Evolutionary conservation across 345 rosid genomes (phyloP).

Genomic region (Eucalyptus camaldulensis): DNA sequence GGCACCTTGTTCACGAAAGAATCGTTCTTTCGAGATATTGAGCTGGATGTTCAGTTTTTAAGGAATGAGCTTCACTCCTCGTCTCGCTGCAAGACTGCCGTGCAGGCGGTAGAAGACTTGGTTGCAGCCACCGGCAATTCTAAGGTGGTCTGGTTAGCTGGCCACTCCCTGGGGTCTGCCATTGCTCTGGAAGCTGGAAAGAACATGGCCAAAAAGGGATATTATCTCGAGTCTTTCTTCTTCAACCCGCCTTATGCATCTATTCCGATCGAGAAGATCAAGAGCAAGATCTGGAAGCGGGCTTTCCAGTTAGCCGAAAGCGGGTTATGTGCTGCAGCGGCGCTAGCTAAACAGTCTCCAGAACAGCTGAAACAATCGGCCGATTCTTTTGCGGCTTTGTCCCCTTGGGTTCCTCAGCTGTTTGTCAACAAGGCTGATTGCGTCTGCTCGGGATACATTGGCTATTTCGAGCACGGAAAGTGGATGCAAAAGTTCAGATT

Average conservation of each 20-base stretch:
- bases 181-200: slow-evolving; percentile 72
- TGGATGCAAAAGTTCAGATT: too few species aligned
- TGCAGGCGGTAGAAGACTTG: slow-evolving; percentile 55
- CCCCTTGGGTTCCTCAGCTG: slow-evolving; percentile 57
- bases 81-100: slow-evolving; percentile 60
- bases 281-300: slow-evolving; percentile 18
- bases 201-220: slow-evolving; percentile 52
- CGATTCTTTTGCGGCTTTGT: slow-evolving; percentile 36
- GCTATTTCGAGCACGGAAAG: slow-evolving; percentile 45
- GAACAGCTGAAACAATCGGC: slow-evolving; percentile 8
- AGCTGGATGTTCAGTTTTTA: slow-evolving; percentile 47
- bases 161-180: slow-evolving; percentile 89
- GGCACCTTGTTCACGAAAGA: slow-evolving; percentile 63
- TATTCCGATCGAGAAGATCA: slow-evolving; percentile 60
- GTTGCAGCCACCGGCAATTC: slow-evolving; percentile 50
- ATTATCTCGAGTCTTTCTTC: slow-evolving; percentile 43
- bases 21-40: slow-evolving; percentile 52
- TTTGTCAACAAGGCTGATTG: slow-evolving; percentile 58
- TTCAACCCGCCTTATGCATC: slow-evolving; percentile 83
- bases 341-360: slow-evolving; percentile 36
- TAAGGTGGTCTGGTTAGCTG: slow-evolving; percentile 75
- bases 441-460: slow-evolving; percentile 64
- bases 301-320: slow-evolving; percentile 64
- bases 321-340: slow-evolving; percentile 69
- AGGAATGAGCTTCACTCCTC: slow-evolving; percentile 57